Evolutionary conservation across 306 rosid species (phyloP).

Genomic region (Mucuna pruriens): DNA sequence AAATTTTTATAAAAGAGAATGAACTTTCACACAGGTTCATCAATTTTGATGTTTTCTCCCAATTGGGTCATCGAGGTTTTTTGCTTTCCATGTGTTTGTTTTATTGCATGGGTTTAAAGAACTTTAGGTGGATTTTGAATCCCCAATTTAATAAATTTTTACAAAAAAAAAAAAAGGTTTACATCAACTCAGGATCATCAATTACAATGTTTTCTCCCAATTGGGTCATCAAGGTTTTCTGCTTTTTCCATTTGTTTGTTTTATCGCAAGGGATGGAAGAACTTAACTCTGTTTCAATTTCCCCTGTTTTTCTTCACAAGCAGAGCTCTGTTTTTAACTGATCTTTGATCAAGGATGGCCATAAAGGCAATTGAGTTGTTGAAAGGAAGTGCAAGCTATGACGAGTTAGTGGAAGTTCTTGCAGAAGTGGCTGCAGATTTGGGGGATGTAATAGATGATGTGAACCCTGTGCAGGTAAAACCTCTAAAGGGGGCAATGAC

Average conservation of each 20-base stretch:
- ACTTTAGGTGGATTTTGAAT: background rate
- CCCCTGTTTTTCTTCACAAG: slow-evolving; percentile 7
- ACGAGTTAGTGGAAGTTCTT: slow-evolving; percentile 71
- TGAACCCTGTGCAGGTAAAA: slow-evolving; percentile 51
- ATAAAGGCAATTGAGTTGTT: slow-evolving; percentile 54
- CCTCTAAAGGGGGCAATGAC: slow-evolving; percentile 85
- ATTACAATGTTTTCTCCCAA: background rate
- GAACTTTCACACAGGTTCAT: background rate
- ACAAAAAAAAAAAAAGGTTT: background rate
- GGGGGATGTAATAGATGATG: slow-evolving; percentile 76
- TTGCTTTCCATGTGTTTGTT: background rate
- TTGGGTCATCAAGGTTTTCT: slow-evolving; percentile 14
- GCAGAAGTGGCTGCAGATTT: slow-evolving; percentile 58
- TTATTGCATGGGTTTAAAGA: background rate
- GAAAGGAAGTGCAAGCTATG: slow-evolving; percentile 47
- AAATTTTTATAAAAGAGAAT: background rate
- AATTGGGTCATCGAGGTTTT: background rate
- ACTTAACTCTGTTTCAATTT: slow-evolving; percentile 19
- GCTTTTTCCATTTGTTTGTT: background rate
- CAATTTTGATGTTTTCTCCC: background rate
- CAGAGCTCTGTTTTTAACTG: slow-evolving; percentile 6
- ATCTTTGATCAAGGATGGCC: slow-evolving; percentile 49
- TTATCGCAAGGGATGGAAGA: background rate
- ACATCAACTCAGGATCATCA: background rate
- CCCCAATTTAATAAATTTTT: background rate